Conservation (phyloP, 495 filamentous ascomycete species). For the Tuber magnatum region DNA sequence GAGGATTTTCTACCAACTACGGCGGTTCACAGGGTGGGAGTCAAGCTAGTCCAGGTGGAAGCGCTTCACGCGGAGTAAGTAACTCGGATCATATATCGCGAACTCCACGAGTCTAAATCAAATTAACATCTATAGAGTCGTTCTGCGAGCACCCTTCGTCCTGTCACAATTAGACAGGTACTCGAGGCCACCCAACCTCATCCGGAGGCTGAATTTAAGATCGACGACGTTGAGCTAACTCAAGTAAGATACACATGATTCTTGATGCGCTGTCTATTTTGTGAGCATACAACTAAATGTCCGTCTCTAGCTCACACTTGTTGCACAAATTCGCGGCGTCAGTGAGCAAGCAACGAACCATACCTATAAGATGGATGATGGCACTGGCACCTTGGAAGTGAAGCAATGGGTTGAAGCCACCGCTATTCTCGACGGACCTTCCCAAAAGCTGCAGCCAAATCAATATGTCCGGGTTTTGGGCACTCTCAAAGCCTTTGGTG, state of each 20-base stretch:
- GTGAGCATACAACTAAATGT: not conserved
- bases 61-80: conserved; percentile 42
- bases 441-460: conserved; percentile 54
- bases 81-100: not conserved
- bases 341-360: conserved; percentile 80
- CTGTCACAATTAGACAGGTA: conserved; percentile 91
- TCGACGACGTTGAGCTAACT: conserved; percentile 63
- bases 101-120: conserved; percentile 5
- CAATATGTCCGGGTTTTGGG: conserved; percentile 79
- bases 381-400: conserved; percentile 84
- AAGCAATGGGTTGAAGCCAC: conserved; percentile 81
- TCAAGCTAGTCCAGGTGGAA: conserved; percentile 45
- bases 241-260: conserved; percentile 43
- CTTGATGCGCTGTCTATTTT: not conserved
- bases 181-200: conserved; percentile 68
- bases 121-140: conserved; percentile 44
- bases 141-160: conserved; percentile 67
- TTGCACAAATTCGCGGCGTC: conserved; percentile 84
- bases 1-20: conserved; percentile 57
- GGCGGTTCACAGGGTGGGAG: conserved; percentile 50
- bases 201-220: conserved; percentile 64
- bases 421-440: conserved; percentile 48
- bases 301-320: conserved; percentile 59
- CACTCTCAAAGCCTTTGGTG: conserved; percentile 65
- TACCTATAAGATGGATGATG: conserved; percentile 90